Conservation (phyloP, 2,329 filamentous ascomycete species). For the Pseudogymnoascus sp. region DNA sequence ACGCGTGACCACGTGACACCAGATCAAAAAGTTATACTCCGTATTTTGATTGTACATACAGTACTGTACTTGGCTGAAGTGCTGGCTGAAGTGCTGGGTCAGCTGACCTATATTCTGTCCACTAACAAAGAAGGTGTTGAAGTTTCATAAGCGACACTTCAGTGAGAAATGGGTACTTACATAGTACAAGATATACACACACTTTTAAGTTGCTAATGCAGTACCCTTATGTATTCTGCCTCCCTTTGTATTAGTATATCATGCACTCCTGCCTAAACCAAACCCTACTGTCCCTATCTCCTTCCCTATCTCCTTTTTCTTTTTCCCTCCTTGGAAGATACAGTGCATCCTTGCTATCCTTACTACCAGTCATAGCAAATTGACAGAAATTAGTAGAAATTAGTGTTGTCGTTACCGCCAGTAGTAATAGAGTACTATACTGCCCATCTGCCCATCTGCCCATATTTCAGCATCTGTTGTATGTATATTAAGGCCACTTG, state of each 20-base stretch:
- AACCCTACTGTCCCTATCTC: background rate
- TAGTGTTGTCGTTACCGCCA: background rate
- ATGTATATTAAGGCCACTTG: background rate
- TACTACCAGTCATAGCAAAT: background rate
- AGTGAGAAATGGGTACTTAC: background rate
- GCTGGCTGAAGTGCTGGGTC: background rate
- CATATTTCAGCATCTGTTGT: background rate
- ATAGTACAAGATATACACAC: background rate
- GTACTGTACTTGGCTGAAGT: too few relatives aligned
- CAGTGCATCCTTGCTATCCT: background rate
- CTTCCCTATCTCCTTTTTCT: background rate
- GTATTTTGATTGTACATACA: too few relatives aligned
- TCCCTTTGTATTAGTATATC: background rate
- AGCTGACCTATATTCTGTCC: background rate
- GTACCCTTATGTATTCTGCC: background rate
- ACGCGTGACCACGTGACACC: background rate
- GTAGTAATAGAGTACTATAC: background rate
- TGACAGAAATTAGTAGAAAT: background rate
- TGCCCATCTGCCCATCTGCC: background rate
- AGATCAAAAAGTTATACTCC: too few relatives aligned
- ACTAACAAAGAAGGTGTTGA: slow-evolving; percentile 3
- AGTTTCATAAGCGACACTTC: background rate
- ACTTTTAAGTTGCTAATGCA: background rate
- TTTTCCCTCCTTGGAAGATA: background rate
- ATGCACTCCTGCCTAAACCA: slow-evolving; percentile 8